A percentile compares a stretch with the other conserved stretches of the same genome.
Evolutionary conservation across 257 asterid genomes (phyloP).

Genomic region (Primulina eburnea): DNA sequence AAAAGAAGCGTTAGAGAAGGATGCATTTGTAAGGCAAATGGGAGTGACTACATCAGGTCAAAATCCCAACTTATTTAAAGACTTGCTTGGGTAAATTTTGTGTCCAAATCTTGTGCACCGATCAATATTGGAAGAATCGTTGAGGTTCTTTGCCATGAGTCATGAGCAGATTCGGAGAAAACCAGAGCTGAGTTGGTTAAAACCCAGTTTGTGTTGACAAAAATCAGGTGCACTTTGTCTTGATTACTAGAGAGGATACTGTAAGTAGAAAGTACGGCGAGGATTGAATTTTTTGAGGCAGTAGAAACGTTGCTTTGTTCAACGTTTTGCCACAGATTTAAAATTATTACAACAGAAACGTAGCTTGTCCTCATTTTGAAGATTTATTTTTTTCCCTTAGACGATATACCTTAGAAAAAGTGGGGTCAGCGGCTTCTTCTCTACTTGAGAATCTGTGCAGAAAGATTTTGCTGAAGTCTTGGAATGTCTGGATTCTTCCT

Average conservation of each 20-base stretch:
- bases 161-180: conserved; percentile 22
- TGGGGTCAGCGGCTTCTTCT: no score
- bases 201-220: neutral
- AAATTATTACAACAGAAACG: neutral
- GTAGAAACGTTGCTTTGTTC: conserved; percentile 6
- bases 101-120: conserved; percentile 16
- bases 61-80: conserved; percentile 83
- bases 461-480: no score
- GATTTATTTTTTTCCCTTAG: no score
- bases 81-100: conserved; percentile 61
- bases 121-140: conserved; percentile 13
- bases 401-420: no score
- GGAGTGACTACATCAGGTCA: conserved; percentile 85
- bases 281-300: conserved; percentile 21
- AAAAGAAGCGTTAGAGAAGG: conserved; percentile 80
- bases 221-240: conserved; percentile 31
- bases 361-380: neutral
- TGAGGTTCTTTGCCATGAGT: conserved; percentile 17
- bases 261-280: conserved; percentile 23
- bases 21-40: conserved; percentile 87
- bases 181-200: neutral
- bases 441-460: no score
- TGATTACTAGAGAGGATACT: conserved; percentile 21
- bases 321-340: conserved; percentile 6
- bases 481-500: no score